Conservation (phyloP, 169 alveolate genomes). For the Toxoplasma gondii region DNA sequence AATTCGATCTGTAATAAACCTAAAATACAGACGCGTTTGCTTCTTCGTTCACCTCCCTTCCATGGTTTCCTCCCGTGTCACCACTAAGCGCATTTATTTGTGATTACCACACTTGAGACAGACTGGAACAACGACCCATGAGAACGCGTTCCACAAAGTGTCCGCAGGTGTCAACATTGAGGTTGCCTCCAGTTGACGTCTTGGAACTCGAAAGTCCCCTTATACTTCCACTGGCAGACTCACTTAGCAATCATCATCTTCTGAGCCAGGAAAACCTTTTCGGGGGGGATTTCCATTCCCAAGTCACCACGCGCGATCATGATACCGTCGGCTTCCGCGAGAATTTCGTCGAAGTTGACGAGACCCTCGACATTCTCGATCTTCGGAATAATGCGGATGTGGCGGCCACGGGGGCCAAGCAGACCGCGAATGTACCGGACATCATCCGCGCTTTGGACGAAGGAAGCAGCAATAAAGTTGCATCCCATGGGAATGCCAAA, state of each 20-base stretch:
- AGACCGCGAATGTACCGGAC: conserved; percentile 86
- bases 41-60: too few relatives aligned
- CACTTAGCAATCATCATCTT: conserved; percentile 95
- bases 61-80: too few relatives aligned
- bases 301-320: conserved; percentile 99
- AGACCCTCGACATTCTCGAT: conserved; percentile 98
- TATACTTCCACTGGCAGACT: conserved; percentile 3
- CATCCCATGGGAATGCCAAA: conserved; percentile 96
- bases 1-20: too few relatives aligned
- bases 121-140: too few relatives aligned
- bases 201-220: background rate
- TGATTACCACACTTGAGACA: too few relatives aligned
- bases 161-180: too few relatives aligned
- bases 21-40: too few relatives aligned
- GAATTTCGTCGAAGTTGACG: conserved; percentile 93
- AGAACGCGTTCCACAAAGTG: too few relatives aligned
- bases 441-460: conserved; percentile 83
- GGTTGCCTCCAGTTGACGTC: too few relatives aligned
- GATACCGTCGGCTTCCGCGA: conserved; percentile 96
- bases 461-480: conserved; percentile 95
- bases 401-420: conserved; percentile 91
- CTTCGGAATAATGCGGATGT: conserved; percentile 95
- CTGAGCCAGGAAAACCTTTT: conserved; percentile 96
- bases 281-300: conserved; percentile 99
- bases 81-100: too few relatives aligned